Evolutionary conservation across 208 protist species (phyloP).

Genomic region (Entamoeba invadens): DNA sequence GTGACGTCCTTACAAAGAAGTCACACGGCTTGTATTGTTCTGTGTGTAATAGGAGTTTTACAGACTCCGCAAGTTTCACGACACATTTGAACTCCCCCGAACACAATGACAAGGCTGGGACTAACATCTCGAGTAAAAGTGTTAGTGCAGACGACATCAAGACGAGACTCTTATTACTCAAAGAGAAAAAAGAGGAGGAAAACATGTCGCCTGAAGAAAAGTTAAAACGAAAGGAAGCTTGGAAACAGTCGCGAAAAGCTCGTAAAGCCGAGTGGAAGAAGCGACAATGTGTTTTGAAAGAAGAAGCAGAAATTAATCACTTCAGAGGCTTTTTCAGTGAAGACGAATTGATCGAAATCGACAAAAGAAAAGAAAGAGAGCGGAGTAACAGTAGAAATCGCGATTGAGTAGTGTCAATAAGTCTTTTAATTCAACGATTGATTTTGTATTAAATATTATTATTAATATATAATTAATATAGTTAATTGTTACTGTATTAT

Average conservation of each 20-base stretch:
- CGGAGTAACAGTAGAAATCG: no score
- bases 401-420: no score
- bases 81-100: not conserved
- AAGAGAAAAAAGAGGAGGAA: not conserved
- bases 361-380: no score
- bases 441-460: no score
- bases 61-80: not conserved
- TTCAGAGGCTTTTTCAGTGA: no score
- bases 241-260: not conserved
- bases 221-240: not conserved
- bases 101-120: not conserved
- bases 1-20: not conserved
- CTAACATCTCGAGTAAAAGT: not conserved
- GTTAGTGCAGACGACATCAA: not conserved
- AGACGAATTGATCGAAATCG: no score
- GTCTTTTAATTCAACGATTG: no score
- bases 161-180: not conserved
- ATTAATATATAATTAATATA: no score
- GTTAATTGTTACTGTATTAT: no score
- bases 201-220: not conserved
- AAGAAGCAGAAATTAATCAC: no score
- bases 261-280: not conserved
- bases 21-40: not conserved
- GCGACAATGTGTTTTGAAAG: not conserved
- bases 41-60: not conserved